Evolutionary conservation across 2,329 filamentous ascomycete genomes (phyloP), one percentile per base, ranked within the genome.

Genomic region (Penicillium psychrosexuale): DNA sequence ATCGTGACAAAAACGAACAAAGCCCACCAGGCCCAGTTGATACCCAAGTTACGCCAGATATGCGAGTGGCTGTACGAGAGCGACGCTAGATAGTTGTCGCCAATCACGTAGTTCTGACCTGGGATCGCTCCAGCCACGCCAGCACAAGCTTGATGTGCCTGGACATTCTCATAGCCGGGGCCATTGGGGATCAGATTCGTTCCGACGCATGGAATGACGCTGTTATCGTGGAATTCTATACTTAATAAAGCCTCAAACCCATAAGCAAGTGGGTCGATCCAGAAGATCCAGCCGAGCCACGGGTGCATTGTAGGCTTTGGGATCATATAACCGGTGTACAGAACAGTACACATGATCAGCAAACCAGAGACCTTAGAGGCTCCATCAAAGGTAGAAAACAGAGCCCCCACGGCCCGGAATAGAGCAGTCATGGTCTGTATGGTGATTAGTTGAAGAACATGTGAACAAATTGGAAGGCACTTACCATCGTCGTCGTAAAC

Each of bases 21-120:
- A 8, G 69, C 77, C 83, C 84, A 87, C 78, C 79, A 88, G 0
- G 79, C 84, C 78, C 83, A 85, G 39, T 86, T 63, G 48, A 85
- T 84, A 9, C 82, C 83, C 54, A 85, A 80, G 64, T 86, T 85
- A 8, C 82, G 72, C 83, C 83, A 85, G 1, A 85, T 56, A 38
- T 84, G 78, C 0, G 63, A 62, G 47, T 80, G 72, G 22, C 72
- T 74, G 67, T 84, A 86, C 0, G 80, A 81, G 0, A 88, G 72
- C 1, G 78, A 81, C 0, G 62, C 63, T 0, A 88, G 71, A 51
- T 87, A 88, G 5, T 80, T 69, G n/a, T 85, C 83, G 0, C 85
- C 85, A 8, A 72, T 78, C 1, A 87, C 72, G 13, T 64, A 76
- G 0, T 74, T 76, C 22, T 76, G 66, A 0, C 84, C 84, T 1